phyloP scores from a whole-genome alignment of 352 stramenopile genomes.

The Globisporangium ultimum region DNA sequence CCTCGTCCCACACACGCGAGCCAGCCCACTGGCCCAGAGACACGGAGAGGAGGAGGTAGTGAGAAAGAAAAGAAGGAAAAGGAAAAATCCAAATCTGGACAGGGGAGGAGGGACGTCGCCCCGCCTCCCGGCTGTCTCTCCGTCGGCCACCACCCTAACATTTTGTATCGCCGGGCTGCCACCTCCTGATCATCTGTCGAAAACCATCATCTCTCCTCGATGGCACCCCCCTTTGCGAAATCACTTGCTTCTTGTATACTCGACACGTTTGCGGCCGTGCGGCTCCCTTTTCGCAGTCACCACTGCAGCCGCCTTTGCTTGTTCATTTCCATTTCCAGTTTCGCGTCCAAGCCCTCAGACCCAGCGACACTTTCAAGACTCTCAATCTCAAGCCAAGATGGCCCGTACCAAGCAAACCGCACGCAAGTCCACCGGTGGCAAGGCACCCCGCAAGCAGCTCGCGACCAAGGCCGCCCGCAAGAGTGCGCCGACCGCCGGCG shows the following conservation, averaged over 20 bases:
- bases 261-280: slow-evolving; percentile 2
- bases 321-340: slow-evolving; percentile 37
- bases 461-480: slow-evolving; percentile 92
- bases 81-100: background rate
- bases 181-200: slow-evolving; percentile 3
- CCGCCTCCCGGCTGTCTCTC: slow-evolving; percentile 9
- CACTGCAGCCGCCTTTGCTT: slow-evolving; percentile 5
- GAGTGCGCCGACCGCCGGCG: slow-evolving; percentile 88
- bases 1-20: slow-evolving; percentile 13
- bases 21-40: slow-evolving; percentile 21
- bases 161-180: slow-evolving; percentile 1
- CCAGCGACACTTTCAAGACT: background rate
- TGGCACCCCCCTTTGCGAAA: slow-evolving; percentile 30
- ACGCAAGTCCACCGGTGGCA: slow-evolving; percentile 93
- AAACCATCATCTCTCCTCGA: slow-evolving; percentile 28
- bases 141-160: background rate
- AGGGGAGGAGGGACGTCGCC: slow-evolving; percentile 22
- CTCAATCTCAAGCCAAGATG: slow-evolving; percentile 57
- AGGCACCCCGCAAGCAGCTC: slow-evolving; percentile 93
- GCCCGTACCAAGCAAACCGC: slow-evolving; percentile 96
- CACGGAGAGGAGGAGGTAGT: too few species aligned
- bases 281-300: slow-evolving; percentile 16
- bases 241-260: slow-evolving; percentile 44
- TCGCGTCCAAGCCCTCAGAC: slow-evolving; percentile 25
- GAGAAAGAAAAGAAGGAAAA: slow-evolving; percentile 25